Percentiles rank a stretch among this genome's conserved stretches.
phyloP scores from a whole-genome alignment of 2,329 filamentous ascomycete species.

The Fusarium transvaalense region DNA sequence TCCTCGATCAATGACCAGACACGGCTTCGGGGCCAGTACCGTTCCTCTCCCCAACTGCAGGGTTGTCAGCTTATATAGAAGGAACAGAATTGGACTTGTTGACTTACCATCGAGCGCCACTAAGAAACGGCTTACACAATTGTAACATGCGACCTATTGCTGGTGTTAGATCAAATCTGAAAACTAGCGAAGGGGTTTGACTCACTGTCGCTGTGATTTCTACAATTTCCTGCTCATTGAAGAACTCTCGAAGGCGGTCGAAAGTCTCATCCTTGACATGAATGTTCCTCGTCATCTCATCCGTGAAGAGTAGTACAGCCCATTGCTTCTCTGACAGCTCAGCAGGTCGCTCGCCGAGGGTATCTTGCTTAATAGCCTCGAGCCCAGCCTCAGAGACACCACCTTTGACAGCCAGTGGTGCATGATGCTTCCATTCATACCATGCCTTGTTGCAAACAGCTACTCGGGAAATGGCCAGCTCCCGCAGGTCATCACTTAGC shows the following conservation, averaged over 20 bases:
- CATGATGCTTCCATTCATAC: slow-evolving; percentile 88
- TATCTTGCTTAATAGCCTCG: slow-evolving; percentile 57
- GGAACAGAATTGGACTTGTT: slow-evolving; percentile 20
- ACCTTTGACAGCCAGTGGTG: slow-evolving; percentile 71
- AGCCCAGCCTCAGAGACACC: slow-evolving; percentile 68
- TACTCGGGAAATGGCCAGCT: slow-evolving; percentile 84
- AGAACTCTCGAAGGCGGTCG: slow-evolving; percentile 68
- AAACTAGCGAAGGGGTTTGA: background rate
- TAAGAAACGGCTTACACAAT: slow-evolving; percentile 86
- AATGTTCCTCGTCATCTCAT: slow-evolving; percentile 85
- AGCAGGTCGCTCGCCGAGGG: slow-evolving; percentile 48
- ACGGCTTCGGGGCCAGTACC: slow-evolving; percentile 62
- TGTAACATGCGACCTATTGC: slow-evolving; percentile 75
- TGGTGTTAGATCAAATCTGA: slow-evolving; percentile 31
- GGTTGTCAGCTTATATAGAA: slow-evolving; percentile 46
- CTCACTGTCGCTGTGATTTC: slow-evolving; percentile 82
- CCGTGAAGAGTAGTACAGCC: slow-evolving; percentile 78
- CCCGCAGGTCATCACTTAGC: slow-evolving; percentile 70
- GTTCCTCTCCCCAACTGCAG: slow-evolving; percentile 69
- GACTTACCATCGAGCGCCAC: slow-evolving; percentile 81
- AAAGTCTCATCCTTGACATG: slow-evolving; percentile 78
- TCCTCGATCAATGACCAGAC: slow-evolving; percentile 50
- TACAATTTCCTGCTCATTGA: slow-evolving; percentile 79
- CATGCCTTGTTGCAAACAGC: slow-evolving; percentile 84
- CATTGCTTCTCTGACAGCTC: slow-evolving; percentile 71